A percentile compares a stretch with the other conserved stretches of the same genome.
phyloP scores from a whole-genome alignment of 805 yeast species.

The Yarrowia sp. region DNA sequence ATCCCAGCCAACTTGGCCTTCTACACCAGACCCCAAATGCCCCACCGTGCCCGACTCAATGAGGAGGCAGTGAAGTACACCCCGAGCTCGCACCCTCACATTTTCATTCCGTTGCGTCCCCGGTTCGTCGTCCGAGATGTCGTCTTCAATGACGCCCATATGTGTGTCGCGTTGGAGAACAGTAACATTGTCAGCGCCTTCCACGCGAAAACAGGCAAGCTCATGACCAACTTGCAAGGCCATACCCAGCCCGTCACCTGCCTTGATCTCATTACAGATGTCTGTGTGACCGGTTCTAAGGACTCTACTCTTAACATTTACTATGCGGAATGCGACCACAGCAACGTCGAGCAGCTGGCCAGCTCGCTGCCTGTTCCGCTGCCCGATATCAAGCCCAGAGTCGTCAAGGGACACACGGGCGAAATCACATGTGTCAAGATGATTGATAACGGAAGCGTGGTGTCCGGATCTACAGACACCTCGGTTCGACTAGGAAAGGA shows the following conservation, averaged over 20 bases:
- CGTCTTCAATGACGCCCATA: slow-evolving; percentile 20
- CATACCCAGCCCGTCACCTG: slow-evolving; percentile 19
- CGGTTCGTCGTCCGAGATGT: slow-evolving; percentile 18
- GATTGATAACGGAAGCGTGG: slow-evolving; percentile 24
- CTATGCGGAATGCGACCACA: slow-evolving; percentile 21
- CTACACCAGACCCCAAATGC: neutral
- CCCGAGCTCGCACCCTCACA: slow-evolving; percentile 20
- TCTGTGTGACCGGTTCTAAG: slow-evolving; percentile 25
- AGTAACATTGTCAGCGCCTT: slow-evolving; percentile 22
- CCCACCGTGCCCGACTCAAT: neutral
- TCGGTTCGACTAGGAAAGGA: slow-evolving; percentile 8
- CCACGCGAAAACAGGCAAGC: slow-evolving; percentile 14
- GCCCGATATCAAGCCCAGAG: slow-evolving; percentile 13
- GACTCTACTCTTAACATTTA: slow-evolving; percentile 4
- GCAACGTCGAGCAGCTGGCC: slow-evolving; percentile 11
- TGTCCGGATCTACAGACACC: slow-evolving; percentile 11
- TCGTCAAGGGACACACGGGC: slow-evolving; percentile 3
- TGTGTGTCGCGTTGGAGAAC: slow-evolving; percentile 17
- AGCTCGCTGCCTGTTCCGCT: slow-evolving; percentile 17
- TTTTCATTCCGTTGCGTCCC: slow-evolving; percentile 21
- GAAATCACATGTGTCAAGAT: slow-evolving; percentile 5
- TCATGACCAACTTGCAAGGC: slow-evolving; percentile 29
- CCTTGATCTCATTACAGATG: slow-evolving; percentile 17
- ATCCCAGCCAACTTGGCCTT: neutral
- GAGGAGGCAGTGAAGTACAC: neutral